Evolutionary conservation across 495 filamentous ascomycete species (phyloP).

Genomic region (Penicillium coffeae): DNA sequence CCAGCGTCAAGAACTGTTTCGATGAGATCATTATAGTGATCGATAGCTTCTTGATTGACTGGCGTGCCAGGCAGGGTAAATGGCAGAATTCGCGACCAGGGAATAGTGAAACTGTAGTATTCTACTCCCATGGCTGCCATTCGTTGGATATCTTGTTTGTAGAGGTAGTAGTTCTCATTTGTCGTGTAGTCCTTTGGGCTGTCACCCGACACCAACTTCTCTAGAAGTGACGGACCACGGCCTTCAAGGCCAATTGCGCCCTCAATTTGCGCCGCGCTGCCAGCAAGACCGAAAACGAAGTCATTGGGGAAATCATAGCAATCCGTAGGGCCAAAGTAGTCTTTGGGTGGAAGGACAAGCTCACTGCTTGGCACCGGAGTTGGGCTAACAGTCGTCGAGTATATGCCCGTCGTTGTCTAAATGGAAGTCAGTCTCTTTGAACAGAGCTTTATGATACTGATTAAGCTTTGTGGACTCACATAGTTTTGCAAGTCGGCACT

Average conservation of each 20-base stretch:
- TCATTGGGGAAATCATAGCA: conserved; percentile 36
- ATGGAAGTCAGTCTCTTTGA: too few relatives aligned
- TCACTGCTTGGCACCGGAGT: conserved; percentile 32
- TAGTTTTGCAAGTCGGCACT: conserved; percentile 25
- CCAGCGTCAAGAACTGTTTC: conserved; percentile 36
- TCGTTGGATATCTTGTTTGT: conserved; percentile 49
- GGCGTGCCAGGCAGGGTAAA: conserved; percentile 40
- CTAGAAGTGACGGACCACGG: conserved; percentile 33
- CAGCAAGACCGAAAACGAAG: conserved; percentile 51
- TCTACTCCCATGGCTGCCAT: conserved; percentile 46
- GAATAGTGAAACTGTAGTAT: conserved; percentile 45
- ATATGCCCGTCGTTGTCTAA: conserved; percentile 24
- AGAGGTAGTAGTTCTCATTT: conserved; percentile 47
- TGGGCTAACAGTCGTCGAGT: conserved; percentile 31
- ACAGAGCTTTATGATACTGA: too few relatives aligned
- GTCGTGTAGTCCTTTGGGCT: conserved; percentile 35
- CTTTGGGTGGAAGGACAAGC: conserved; percentile 30
- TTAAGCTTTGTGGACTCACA: conserved; percentile 7
- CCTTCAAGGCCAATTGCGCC: conserved; percentile 43
- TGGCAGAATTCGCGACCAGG: conserved; percentile 44
- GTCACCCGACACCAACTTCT: conserved; percentile 24
- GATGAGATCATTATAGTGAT: conserved; percentile 47
- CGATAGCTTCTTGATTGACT: conserved; percentile 39
- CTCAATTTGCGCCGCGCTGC: conserved; percentile 48
- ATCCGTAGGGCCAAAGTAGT: conserved; percentile 28